Evolutionary conservation across 202 grass and related monocot species (phyloP), one percentile per base, ranked within the genome.

Genomic region (Carex sylvatica): DNA sequence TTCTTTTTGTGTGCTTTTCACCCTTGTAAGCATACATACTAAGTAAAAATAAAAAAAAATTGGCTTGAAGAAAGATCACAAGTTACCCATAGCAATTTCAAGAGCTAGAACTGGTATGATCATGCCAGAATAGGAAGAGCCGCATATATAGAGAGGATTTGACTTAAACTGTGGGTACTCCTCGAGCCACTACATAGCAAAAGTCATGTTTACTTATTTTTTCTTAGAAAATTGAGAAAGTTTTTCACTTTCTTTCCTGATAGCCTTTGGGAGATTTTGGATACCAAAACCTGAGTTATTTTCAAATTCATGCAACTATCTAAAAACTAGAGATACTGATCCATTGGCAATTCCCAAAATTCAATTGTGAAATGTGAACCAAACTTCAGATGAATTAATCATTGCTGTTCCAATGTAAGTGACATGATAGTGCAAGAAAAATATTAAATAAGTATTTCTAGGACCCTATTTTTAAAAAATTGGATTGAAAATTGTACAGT

Each of bases 41-140:
- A 63, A 24, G 33, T 35, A 35, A 35, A 4, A 0, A 42, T 44
- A 15, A 61, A n/a, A 52, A 80, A 1, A 28, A 35, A 4, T 35
- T 35, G 3, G 4, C 33, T 35, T 35, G 3, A 35, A 35, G 33
- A 38, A 38, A 38, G 6, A 38, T 38, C 5, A 26, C 8, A 23
- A 24, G 54, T 77, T 70, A 88, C 86, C 58, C 10, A 72, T 53
- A 51, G 64, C 52, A 23, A 94, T 80, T 49, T 88, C 77, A 18
- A 84, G 59, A 0, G 87, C 42, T 2, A 88, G 5, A 4, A 88
- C 80, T 5, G 92, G 87, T 16, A 91, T 88, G 4, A 62, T 85
- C 64, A 79, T 88, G 40, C 89, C 92, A 74, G 85, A 84, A 80
- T 94, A 94, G 42, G 92, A 94, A 90, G 87, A 84, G 20, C 87